Evolutionary conservation across 2,329 filamentous ascomycete species (phyloP).

Genomic region (Penicillium decumbens): DNA sequence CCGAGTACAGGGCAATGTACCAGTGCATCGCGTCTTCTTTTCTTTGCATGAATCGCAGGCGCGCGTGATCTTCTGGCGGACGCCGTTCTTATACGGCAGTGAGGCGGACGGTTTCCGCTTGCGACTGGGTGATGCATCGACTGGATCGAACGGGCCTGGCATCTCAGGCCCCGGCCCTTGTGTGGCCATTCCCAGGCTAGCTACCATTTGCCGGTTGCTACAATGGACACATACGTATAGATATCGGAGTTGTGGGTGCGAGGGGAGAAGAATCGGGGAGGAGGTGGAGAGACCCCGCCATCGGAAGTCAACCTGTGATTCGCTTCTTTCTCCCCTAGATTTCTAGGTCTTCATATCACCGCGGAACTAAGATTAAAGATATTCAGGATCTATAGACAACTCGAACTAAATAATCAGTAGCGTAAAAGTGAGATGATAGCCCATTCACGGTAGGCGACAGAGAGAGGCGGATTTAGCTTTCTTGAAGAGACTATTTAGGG

Average conservation of each 20-base stretch:
- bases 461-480: no score
- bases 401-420: constrained; percentile 1
- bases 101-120: constrained; percentile 32
- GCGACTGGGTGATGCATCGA: constrained; percentile 6
- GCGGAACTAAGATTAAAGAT: not conserved
- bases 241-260: not conserved
- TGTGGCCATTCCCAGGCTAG: constrained; percentile 11
- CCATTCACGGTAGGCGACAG: no score
- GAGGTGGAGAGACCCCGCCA: constrained; percentile 5
- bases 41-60: constrained; percentile 39
- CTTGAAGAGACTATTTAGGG: no score
- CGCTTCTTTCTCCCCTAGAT: constrained; percentile 11
- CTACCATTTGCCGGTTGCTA: constrained; percentile 9
- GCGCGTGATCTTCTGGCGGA: constrained; percentile 37
- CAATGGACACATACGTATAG: not conserved
- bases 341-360: not conserved
- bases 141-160: not conserved
- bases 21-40: constrained; percentile 38
- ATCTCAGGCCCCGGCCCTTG: constrained; percentile 8
- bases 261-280: constrained; percentile 17
- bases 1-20: constrained; percentile 34
- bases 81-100: constrained; percentile 16
- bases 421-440: constrained; percentile 5
- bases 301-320: not conserved
- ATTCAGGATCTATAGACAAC: not conserved